Evolutionary conservation across 148 eudicot species (phyloP).

Genomic region (Fallopia convolvulus): DNA sequence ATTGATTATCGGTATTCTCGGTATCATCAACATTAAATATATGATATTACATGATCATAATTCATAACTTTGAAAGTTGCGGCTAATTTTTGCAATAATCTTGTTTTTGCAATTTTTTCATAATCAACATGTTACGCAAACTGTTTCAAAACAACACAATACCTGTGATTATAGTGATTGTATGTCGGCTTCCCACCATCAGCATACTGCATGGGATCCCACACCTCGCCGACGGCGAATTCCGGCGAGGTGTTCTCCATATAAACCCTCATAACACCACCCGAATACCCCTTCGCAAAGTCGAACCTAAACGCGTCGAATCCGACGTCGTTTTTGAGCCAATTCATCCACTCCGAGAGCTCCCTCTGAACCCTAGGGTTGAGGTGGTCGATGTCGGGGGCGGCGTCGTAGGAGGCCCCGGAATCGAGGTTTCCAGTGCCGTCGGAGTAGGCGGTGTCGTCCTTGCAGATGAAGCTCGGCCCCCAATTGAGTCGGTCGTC

Average conservation of each 20-base stretch:
- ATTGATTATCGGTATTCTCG: too few species aligned
- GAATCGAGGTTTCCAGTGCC: slow-evolving; percentile 55
- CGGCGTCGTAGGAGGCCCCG: slow-evolving; percentile 27
- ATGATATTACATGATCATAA: too few species aligned
- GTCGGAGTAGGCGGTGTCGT: slow-evolving; percentile 43
- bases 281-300: slow-evolving; percentile 43
- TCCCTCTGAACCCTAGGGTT: slow-evolving; percentile 51
- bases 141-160: too few species aligned
- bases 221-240: slow-evolving; percentile 51
- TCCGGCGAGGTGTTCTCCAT: slow-evolving; percentile 25
- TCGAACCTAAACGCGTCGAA: slow-evolving; percentile 58
- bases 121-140: too few species aligned
- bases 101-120: too few species aligned
- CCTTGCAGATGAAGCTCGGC: slow-evolving; percentile 41
- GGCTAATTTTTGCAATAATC: too few species aligned
- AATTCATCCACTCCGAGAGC: slow-evolving; percentile 64
- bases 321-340: slow-evolving; percentile 48
- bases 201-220: slow-evolving; percentile 22
- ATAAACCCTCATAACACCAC: slow-evolving; percentile 25
- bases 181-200: slow-evolving; percentile 27
- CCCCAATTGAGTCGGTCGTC: slow-evolving; percentile 74
- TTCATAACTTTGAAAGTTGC: too few species aligned
- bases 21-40: too few species aligned
- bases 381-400: slow-evolving; percentile 66
- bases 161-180: slow-evolving; percentile 25